Conservation (phyloP, 1,284 basidiomycete species). For the Sanghuangporus weigelae region DNA sequence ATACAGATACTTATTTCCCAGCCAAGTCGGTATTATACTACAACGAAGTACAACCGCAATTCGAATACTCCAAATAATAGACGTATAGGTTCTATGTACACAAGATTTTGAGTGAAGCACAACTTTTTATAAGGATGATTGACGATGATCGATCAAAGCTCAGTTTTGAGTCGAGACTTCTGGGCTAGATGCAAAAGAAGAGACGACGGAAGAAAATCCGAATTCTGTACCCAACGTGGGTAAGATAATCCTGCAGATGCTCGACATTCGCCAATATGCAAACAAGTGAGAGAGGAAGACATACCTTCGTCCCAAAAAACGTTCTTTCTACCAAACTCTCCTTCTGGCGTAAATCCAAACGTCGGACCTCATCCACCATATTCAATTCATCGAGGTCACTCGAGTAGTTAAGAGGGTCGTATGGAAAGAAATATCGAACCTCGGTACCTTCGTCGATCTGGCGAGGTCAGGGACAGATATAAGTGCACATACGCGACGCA, state of each 20-base stretch:
- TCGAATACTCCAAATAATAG: not conserved
- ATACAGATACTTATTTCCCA: too few species aligned
- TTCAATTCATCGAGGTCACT: not conserved
- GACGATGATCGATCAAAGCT: not conserved
- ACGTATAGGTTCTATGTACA: not conserved
- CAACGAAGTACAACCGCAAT: not conserved
- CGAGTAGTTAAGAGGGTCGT: not conserved
- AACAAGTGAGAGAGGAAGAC: not conserved
- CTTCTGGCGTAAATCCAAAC: not conserved
- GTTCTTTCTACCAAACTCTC: not conserved
- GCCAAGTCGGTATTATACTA: not conserved
- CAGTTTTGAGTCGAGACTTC: not conserved
- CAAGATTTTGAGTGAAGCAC: not conserved
- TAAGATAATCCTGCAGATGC: not conserved
- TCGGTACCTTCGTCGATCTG: conserved; percentile 2
- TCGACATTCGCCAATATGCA: not conserved
- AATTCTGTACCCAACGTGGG: not conserved
- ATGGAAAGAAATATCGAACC: not conserved
- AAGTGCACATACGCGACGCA: not conserved
- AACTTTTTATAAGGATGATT: not conserved
- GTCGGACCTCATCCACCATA: not conserved
- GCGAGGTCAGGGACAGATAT: not conserved
- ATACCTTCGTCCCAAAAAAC: not conserved
- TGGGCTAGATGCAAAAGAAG: not conserved
- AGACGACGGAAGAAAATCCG: not conserved